These are phyloP conservation scores for Mortierella antarctica DNA, from an alignment of 192 early-diverging fungal species.

Conservation along the genomic window DNA sequence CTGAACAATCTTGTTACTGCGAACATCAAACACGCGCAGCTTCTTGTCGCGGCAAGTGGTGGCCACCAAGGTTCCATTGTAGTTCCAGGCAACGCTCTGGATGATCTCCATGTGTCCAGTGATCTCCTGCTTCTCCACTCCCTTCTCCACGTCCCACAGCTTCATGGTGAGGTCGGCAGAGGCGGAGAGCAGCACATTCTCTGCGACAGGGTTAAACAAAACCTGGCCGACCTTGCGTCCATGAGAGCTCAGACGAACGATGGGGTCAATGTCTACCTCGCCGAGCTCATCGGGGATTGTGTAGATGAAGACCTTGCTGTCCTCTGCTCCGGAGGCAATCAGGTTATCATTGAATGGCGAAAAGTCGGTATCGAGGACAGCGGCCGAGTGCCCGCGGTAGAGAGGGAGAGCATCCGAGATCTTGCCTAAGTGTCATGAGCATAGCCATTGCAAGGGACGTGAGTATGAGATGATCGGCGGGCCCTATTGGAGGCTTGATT, in stretches of 20 bases:
- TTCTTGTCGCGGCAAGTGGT: conserved; percentile 98
- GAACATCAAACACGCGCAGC: conserved; percentile 93
- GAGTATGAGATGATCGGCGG: neutral
- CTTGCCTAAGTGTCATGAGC: conserved; percentile 73
- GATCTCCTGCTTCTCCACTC: conserved; percentile 78
- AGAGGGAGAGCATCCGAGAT: conserved; percentile 87
- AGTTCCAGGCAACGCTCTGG: conserved; percentile 92
- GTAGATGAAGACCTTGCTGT: conserved; percentile 95
- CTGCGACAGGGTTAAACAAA: conserved; percentile 95
- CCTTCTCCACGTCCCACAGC: conserved; percentile 96
- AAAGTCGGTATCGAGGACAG: conserved; percentile 98
- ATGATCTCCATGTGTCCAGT: conserved; percentile 91
- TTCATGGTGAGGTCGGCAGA: conserved; percentile 89
- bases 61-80: conserved; percentile 83
- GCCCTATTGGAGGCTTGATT: too few species aligned
- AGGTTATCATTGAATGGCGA: conserved; percentile 98
- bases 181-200: conserved; percentile 90
- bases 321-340: conserved; percentile 88
- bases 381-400: conserved; percentile 92
- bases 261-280: conserved; percentile 78
- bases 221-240: conserved; percentile 98
- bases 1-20: conserved; percentile 82
- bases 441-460: neutral
- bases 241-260: conserved; percentile 85
- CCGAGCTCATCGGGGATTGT: conserved; percentile 83